These are phyloP conservation scores for Fusarium stilboides DNA, from an alignment of 2,329 filamentous ascomycete species.

Conservation along the genomic window DNA sequence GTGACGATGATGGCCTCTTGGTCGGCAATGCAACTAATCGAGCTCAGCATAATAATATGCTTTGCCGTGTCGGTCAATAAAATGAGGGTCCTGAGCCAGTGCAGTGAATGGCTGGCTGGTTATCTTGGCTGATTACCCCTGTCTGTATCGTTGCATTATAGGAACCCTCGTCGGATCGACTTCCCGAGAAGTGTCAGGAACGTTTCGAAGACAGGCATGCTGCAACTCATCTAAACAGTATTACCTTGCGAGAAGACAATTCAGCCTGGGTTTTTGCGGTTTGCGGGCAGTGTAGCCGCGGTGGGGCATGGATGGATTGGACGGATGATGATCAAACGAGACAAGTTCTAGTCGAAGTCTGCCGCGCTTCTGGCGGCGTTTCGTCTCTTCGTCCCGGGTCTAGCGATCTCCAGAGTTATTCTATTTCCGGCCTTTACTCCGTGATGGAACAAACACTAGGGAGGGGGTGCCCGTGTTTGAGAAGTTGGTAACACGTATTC, in stretches of 20 bases:
- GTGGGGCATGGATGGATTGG: conserved; percentile 23
- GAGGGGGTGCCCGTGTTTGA: conserved; percentile 38
- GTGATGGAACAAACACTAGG: conserved; percentile 19
- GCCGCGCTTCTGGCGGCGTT: conserved; percentile 44
- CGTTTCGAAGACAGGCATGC: conserved; percentile 31
- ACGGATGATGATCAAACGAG: conserved; percentile 30
- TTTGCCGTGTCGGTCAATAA: conserved; percentile 34
- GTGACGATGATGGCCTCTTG: conserved; percentile 10
- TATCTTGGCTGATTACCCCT: conserved; percentile 29
- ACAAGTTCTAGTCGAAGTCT: conserved; percentile 40
- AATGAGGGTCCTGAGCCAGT: conserved; percentile 26
- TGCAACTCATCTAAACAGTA: conserved; percentile 24
- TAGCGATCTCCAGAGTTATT: conserved; percentile 29
- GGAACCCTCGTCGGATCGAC: conserved; percentile 39
- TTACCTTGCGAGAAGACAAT: conserved; percentile 8
- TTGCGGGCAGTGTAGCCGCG: conserved; percentile 34
- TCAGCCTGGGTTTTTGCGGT: conserved; percentile 8
- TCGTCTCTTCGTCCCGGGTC: conserved; percentile 42
- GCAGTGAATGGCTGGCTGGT: conserved; percentile 20
- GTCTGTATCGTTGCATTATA: conserved; percentile 30
- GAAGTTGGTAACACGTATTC: conserved; percentile 39
- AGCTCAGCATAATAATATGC: conserved; percentile 29
- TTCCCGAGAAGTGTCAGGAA: conserved; percentile 41
- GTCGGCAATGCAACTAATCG: conserved; percentile 23
- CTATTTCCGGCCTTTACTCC: conserved; percentile 42